A percentile compares a stretch with the other conserved stretches of the same genome.
phyloP scores from a whole-genome alignment of 2,329 filamentous ascomycete genomes.

The Chaetomiaceae sp. region DNA sequence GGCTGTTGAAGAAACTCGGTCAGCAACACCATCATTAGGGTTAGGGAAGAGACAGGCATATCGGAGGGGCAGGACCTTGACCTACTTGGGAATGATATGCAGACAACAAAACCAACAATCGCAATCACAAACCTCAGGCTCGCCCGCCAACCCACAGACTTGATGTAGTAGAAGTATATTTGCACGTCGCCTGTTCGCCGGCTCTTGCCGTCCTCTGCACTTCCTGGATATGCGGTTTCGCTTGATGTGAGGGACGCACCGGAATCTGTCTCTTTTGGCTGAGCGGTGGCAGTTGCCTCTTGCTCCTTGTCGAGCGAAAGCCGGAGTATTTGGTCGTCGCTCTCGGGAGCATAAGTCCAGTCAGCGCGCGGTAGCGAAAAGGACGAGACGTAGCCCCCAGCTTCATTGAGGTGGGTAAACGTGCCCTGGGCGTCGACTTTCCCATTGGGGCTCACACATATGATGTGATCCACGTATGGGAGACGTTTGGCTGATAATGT shows the following conservation, averaged over 20 bases:
- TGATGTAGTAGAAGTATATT: slow-evolving; percentile 25
- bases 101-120: slow-evolving; percentile 25
- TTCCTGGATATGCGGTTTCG: background rate
- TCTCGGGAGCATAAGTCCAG: slow-evolving; percentile 15
- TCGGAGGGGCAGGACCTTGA: too few species aligned
- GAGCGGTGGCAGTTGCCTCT: background rate
- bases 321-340: background rate
- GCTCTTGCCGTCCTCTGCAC: slow-evolving; percentile 9
- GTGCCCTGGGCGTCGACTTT: slow-evolving; percentile 33
- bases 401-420: slow-evolving; percentile 21
- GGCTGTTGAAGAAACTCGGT: slow-evolving; percentile 22
- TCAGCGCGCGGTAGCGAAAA: slow-evolving; percentile 20
- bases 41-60: too few species aligned
- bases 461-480: slow-evolving; percentile 37
- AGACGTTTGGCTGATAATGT: slow-evolving; percentile 32
- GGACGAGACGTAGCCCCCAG: slow-evolving; percentile 23
- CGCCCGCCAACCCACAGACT: slow-evolving; percentile 23
- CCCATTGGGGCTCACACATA: slow-evolving; percentile 31
- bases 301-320: slow-evolving; percentile 1
- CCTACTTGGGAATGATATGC: slow-evolving; percentile 25
- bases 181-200: slow-evolving; percentile 24
- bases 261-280: slow-evolving; percentile 11
- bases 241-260: slow-evolving; percentile 14
- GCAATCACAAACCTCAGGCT: slow-evolving; percentile 21
- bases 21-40: too few species aligned